Evolutionary conservation across 2,329 filamentous ascomycete genomes (phyloP), one percentile per base, ranked within the genome.

Genomic region (Berkeleyomyces rouxiae): DNA sequence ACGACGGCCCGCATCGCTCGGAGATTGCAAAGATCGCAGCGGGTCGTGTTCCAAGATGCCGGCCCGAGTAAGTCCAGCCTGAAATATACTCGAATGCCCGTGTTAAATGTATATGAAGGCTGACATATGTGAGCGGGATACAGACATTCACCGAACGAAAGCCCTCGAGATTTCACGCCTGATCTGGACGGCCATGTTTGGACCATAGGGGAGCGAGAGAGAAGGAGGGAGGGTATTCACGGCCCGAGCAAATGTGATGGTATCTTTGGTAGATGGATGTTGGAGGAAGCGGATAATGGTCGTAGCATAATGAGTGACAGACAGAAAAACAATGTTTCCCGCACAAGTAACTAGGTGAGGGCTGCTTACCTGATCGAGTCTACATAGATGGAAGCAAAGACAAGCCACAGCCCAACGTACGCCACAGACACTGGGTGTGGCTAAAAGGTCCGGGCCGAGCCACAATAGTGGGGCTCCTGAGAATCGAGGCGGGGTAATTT

Each of bases 11-110:
- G 42, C 31, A 37, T 62, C 7, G 43, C 39, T n/a, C 36, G 36
- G 6, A 37, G 40, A 23, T 23, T 62, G n/a, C 43, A 23, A 7
- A 46, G 43, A 43, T 23, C 61, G 44, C 43, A 57, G n/a, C 44
- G n/a, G 1, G 47, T 44, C 16, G 31, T 58, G 36, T 33, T 58
- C 23, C 37, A 39, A 7, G 33, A 46, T 39, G 33, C 47, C 7
- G 61, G 61, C 1, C 61, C 61, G 58, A 53, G 61, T 62, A 58
- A 62, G 61, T 61, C 4, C 10, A 33, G 3, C 13, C 23, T 23
- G 23, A 1, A 23, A 5, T 4, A 4, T 46, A 7, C 51, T 13
- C 33, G 13, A 9, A 47, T 37, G 7, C 3, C 6, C 33, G 9
- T 13, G 51, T 13, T 37, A n/a, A n/a, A n/a, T 4, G 9, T 7